phyloP scores from a whole-genome alignment of 805 yeast species.

The Huiozyma sinensis region DNA sequence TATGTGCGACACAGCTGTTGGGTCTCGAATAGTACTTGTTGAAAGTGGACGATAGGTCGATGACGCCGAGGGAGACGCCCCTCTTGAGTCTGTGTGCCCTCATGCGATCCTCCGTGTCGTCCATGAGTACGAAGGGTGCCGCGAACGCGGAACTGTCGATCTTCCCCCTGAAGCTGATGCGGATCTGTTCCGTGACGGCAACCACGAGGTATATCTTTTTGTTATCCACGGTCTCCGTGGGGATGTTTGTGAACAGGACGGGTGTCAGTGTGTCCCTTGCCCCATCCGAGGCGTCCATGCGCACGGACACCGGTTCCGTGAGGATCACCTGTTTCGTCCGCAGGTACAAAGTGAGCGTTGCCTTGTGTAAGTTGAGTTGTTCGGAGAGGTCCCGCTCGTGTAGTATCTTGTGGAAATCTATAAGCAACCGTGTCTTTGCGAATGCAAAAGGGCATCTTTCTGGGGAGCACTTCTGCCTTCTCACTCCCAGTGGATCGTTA shows the following conservation, averaged over 20 bases:
- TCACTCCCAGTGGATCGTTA: constrained; percentile 31
- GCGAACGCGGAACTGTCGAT: constrained; percentile 10
- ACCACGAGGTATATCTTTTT: constrained; percentile 69
- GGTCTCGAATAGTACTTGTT: constrained; percentile 52
- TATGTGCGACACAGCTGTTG: constrained; percentile 46
- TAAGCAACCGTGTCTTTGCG: constrained; percentile 42
- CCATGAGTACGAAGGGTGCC: constrained; percentile 19
- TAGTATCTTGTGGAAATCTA: constrained; percentile 62
- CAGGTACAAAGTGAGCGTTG: constrained; percentile 63
- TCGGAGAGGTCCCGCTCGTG: constrained; percentile 47
- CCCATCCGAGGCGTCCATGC: constrained; percentile 37
- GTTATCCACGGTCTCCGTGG: constrained; percentile 47
- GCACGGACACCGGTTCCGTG: constrained; percentile 71
- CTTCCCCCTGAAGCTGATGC: constrained; percentile 28
- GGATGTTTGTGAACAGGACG: constrained; percentile 62
- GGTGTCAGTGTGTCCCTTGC: constrained; percentile 17
- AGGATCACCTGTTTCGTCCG: constrained; percentile 52
- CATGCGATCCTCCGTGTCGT: constrained; percentile 5
- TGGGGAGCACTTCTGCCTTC: constrained; percentile 36
- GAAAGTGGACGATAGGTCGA: constrained; percentile 73
- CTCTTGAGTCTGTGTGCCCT: constrained; percentile 37
- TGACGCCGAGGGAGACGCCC: constrained; percentile 83
- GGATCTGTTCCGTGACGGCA: constrained; percentile 51
- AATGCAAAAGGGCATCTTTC: constrained; percentile 6
- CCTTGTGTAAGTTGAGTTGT: constrained; percentile 44